Evolutionary conservation across 2,329 filamentous ascomycete species (phyloP).

Genomic region (Graphilbum fragrans): DNA sequence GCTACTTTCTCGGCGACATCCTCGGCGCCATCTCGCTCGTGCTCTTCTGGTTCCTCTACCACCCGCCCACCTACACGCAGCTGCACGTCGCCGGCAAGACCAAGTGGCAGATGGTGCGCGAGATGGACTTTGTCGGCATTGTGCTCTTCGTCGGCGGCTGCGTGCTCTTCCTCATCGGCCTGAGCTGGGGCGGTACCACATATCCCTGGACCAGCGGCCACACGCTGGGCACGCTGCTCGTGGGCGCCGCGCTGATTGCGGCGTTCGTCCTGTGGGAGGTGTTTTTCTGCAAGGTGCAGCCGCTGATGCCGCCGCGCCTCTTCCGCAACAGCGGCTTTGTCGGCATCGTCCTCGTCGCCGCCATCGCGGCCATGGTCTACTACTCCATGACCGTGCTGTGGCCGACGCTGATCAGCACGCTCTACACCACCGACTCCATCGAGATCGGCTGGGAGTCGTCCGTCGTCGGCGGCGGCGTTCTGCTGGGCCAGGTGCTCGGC

Average conservation of each 20-base stretch:
- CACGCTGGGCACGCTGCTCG: slow-evolving; percentile 22
- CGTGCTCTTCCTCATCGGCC: slow-evolving; percentile 28
- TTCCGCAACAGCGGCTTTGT: slow-evolving; percentile 27
- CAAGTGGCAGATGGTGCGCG: slow-evolving; percentile 23
- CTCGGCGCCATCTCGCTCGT: slow-evolving; percentile 24
- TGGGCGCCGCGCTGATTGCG: slow-evolving; percentile 22
- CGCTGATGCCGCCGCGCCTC: slow-evolving; percentile 29
- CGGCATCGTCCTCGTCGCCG: slow-evolving; percentile 24
- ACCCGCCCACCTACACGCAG: slow-evolving; percentile 31
- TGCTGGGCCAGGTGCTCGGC: slow-evolving; percentile 25
- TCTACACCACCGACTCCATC: slow-evolving; percentile 26
- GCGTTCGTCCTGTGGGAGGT: slow-evolving; percentile 26
- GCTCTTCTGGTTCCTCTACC: slow-evolving; percentile 31
- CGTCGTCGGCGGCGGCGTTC: slow-evolving; percentile 27
- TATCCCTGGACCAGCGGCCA: slow-evolving; percentile 29
- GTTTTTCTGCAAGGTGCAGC: slow-evolving; percentile 21
- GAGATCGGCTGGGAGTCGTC: slow-evolving; percentile 28
- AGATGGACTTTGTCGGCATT: slow-evolving; percentile 33
- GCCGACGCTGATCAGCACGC: slow-evolving; percentile 26
- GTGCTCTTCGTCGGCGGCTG: slow-evolving; percentile 27
- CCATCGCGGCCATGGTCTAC: slow-evolving; percentile 30
- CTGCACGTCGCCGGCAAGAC: slow-evolving; percentile 25
- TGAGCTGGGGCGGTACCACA: slow-evolving; percentile 27
- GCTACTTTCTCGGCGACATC: slow-evolving; percentile 35
- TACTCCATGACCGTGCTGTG: slow-evolving; percentile 30